Percentiles rank a stretch among this genome's conserved stretches.
phyloP scores from a whole-genome alignment of 352 stramenopile genomes.

The Phytophthora europaea region DNA sequence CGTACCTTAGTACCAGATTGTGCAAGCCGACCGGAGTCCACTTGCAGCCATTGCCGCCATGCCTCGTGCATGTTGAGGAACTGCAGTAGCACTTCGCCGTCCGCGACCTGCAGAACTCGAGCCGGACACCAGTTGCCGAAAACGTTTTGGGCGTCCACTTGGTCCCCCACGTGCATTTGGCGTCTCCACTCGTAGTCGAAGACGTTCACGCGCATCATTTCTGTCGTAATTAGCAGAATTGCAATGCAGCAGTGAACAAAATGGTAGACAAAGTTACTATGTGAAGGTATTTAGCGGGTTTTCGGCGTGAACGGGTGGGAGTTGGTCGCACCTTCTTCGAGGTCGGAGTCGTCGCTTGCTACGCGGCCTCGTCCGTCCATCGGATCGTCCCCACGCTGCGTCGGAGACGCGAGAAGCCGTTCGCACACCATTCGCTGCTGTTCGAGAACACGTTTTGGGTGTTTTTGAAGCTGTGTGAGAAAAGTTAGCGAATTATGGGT shows the following conservation, averaged over 20 bases:
- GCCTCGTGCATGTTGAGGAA: conserved; percentile 88
- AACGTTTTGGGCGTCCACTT: conserved; percentile 80
- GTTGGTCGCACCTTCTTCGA: conserved; percentile 70
- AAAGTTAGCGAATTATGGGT: neutral
- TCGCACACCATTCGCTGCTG: conserved; percentile 66
- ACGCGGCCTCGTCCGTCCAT: conserved; percentile 41
- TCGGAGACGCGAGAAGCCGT: conserved; percentile 24
- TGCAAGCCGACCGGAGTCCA: conserved; percentile 74
- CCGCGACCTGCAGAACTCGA: conserved; percentile 60
- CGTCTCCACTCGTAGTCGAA: conserved; percentile 77
- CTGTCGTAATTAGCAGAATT: conserved; percentile 31
- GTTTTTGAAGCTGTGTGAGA: neutral
- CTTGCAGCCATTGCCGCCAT: conserved; percentile 75
- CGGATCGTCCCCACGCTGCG: conserved; percentile 23
- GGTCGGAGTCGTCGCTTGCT: conserved; percentile 73
- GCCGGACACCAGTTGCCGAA: conserved; percentile 90
- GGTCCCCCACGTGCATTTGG: conserved; percentile 72
- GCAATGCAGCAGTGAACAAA: conserved; percentile 10
- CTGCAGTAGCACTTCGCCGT: conserved; percentile 73
- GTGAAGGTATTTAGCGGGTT: neutral
- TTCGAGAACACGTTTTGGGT: neutral
- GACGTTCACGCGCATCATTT: conserved; percentile 87
- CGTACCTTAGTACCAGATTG: conserved; percentile 65
- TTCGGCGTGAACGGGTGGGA: neutral
- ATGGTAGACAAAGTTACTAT: neutral